A percentile compares a stretch with the other conserved stretches of the same genome.
Conservation (phyloP, 2,329 filamentous ascomycete genomes). For the Colletotrichum noveboracense region DNA sequence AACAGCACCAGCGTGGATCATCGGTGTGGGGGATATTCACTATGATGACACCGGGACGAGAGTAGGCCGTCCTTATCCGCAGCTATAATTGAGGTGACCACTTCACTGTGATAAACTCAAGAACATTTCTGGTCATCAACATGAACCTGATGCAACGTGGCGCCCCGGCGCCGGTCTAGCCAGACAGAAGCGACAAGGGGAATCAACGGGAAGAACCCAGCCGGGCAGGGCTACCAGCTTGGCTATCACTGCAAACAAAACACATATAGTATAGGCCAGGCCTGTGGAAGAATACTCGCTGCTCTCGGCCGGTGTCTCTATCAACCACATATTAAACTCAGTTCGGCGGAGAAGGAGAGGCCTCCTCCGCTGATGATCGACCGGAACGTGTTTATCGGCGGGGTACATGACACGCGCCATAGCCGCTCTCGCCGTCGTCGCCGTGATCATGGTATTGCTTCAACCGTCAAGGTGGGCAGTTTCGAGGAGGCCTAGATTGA, state of each 20-base stretch:
- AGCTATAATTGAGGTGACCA: not conserved
- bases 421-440: not conserved
- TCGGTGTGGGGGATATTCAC: not conserved
- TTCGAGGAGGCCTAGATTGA: not conserved
- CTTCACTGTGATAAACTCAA: not conserved
- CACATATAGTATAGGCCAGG: not conserved
- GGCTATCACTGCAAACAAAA: not conserved
- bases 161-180: not conserved
- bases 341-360: not conserved
- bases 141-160: not conserved
- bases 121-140: not conserved
- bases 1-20: not conserved
- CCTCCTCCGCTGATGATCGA: not conserved
- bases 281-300: not conserved
- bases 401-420: not conserved
- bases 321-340: not conserved
- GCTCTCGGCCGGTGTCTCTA: not conserved
- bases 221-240: not conserved
- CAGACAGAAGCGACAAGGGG: not conserved
- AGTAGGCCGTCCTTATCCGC: not conserved
- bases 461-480: not conserved
- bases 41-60: not conserved
- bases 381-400: not conserved
- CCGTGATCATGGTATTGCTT: not conserved
- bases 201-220: not conserved